Evolutionary conservation across 2,329 filamentous ascomycete species (phyloP), one percentile per base, ranked within the genome.

Genomic region (Akanthomyces muscarius): DNA sequence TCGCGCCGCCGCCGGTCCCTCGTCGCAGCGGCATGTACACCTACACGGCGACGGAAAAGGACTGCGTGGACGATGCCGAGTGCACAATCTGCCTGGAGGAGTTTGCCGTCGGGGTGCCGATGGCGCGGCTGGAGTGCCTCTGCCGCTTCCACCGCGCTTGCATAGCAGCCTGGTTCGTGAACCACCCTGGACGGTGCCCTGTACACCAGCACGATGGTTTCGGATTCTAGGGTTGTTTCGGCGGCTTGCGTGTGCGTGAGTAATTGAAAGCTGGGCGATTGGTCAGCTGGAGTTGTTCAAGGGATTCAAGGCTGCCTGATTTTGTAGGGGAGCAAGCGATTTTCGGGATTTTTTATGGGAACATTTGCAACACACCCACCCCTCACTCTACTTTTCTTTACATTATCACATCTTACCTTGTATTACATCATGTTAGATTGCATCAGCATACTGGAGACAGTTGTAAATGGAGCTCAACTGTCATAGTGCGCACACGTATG

Each of bases 61-160:
- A 89, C 71, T 88, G 85, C 67, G 81, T 87, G n/a, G 84, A 87
- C 66, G 83, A 84, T 63, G 86, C 85, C 4, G 86, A 89, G 73
- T 89, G 86, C 70, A 88, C 85, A 5, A 89, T 89, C 57, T 89
- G 86, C 67, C 76, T 89, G 3, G 86, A 89, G 68, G 86, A 89
- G 70, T 88, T 87, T 65, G 81, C 84, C 64, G 84, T 83, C 0
- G 86, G 86, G 2, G 80, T 83, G 33, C 74, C 80, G 30, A 88
- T 89, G 86, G 86, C 83, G n/a, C 77, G 86, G 50, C 73, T 89
- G 54, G 86, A 89, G 73, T 89, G 86, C 68, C 78, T 89, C 30
- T 89, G 86, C 70, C 80, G 85, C 21, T 89, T 89, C 68, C 86
- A 89, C 69, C 74, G 79, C 51, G 72, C 75, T 23, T 89, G 86